Evolutionary conservation across 371 early-diverging fungal genomes (phyloP).

Genomic region (Apophysomyces trapeziformis): DNA sequence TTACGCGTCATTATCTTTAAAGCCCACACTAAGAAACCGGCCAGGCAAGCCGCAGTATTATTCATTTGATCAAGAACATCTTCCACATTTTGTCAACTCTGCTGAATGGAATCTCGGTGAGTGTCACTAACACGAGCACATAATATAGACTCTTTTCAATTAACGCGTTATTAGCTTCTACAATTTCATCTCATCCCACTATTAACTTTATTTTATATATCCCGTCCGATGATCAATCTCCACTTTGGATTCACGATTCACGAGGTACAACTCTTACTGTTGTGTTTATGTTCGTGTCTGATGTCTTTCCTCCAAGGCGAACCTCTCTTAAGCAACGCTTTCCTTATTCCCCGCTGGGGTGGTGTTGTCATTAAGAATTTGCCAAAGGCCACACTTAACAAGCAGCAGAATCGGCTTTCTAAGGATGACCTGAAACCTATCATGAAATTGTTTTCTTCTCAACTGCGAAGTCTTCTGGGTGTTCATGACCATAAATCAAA

Average conservation of each 20-base stretch:
- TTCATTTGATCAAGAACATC: constrained; percentile 58
- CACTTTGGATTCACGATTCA: constrained; percentile 68
- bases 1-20: constrained; percentile 71
- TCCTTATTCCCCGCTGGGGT: constrained; percentile 93
- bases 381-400: constrained; percentile 19
- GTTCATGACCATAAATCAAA: constrained; percentile 50
- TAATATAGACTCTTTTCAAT: no score
- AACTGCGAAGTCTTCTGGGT: constrained; percentile 83
- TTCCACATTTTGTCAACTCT: constrained; percentile 85
- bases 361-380: constrained; percentile 81
- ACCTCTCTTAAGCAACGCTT: constrained; percentile 69
- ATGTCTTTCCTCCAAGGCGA: constrained; percentile 22
- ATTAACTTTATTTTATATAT: constrained; percentile 89
- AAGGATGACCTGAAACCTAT: constrained; percentile 65
- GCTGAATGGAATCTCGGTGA: constrained; percentile 90
- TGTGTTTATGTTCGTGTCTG: not conserved
- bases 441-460: constrained; percentile 79
- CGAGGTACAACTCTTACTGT: constrained; percentile 36
- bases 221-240: constrained; percentile 68
- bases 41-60: constrained; percentile 45
- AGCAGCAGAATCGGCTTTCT: constrained; percentile 34
- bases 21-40: constrained; percentile 52
- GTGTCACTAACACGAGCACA: no score
- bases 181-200: constrained; percentile 78
- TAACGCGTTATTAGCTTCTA: constrained; percentile 62